phyloP scores from a whole-genome alignment of 495 filamentous ascomycete species.

The Penicillium soppii region DNA sequence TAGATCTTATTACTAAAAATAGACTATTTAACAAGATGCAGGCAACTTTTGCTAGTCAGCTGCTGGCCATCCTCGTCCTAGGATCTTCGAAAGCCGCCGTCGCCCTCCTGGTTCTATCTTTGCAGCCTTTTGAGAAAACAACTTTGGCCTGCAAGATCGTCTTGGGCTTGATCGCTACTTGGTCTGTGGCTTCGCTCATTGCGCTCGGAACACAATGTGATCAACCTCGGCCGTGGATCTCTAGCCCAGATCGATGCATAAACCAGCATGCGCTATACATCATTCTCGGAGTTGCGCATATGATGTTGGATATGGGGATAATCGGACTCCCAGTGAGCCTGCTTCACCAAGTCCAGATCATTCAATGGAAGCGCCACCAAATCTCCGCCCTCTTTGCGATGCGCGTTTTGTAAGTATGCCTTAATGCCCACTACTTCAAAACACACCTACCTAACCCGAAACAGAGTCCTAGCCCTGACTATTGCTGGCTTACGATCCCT shows the following conservation, averaged over 20 bases:
- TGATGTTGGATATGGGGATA: constrained; percentile 6
- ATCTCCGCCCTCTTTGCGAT: constrained; percentile 11
- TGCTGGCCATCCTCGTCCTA: constrained; percentile 12
- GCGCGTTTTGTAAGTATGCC: constrained; percentile 4
- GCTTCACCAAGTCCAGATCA: constrained; percentile 12
- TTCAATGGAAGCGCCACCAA: constrained; percentile 3
- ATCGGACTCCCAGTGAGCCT: constrained; percentile 5
- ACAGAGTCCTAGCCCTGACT: constrained; percentile 6
- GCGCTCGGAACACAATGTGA: constrained; percentile 8
- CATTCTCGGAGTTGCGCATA: neutral
- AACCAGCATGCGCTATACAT: constrained; percentile 12
- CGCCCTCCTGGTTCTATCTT: constrained; percentile 7
- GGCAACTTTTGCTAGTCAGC: constrained; percentile 1
- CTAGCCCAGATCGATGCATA: constrained; percentile 1
- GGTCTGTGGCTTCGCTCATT: constrained; percentile 1
- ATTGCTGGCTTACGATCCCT: constrained; percentile 7
- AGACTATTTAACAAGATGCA: neutral
- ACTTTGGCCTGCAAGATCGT: constrained; percentile 3
- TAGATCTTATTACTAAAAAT: too few relatives aligned
- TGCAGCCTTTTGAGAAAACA: constrained; percentile 10
- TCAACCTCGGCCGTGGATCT: constrained; percentile 2
- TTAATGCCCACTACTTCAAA: neutral
- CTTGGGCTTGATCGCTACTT: constrained; percentile 3
- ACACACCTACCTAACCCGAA: neutral
- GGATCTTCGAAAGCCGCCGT: constrained; percentile 15